Percentiles rank a stretch among this genome's conserved stretches.
phyloP scores from a whole-genome alignment of 306 rosid species.

The Mimosa bimucronata region DNA sequence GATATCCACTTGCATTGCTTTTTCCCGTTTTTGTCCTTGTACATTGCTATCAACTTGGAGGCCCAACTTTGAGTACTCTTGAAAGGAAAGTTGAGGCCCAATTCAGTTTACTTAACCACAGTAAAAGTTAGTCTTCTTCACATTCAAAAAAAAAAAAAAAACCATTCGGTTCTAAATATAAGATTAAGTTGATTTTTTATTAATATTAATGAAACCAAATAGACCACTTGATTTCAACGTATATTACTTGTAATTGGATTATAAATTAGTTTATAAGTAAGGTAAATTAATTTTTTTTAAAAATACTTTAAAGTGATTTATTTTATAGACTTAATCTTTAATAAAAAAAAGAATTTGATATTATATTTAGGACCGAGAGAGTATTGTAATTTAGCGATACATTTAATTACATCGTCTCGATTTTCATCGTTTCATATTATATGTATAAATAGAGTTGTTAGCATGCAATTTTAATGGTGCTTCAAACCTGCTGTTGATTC shows the following conservation, averaged over 20 bases:
- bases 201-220: too few species aligned
- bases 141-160: neutral
- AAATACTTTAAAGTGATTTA: too few species aligned
- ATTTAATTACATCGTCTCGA: neutral
- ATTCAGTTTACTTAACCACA: neutral
- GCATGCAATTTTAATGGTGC: constrained; percentile 50
- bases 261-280: too few species aligned
- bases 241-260: too few species aligned
- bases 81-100: neutral
- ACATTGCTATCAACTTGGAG: neutral
- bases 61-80: neutral
- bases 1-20: neutral
- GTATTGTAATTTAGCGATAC: neutral
- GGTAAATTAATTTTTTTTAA: too few species aligned
- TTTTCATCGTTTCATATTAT: neutral
- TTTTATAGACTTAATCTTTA: too few species aligned
- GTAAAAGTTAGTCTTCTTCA: neutral
- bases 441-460: neutral
- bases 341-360: too few species aligned
- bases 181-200: too few species aligned
- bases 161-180: too few species aligned
- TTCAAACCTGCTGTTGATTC: constrained; percentile 38
- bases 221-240: too few species aligned
- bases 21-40: neutral
- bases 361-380: too few species aligned